Conservation (phyloP, 2,329 filamentous ascomycete genomes). For the Arthrobotrys musiformis region DNA sequence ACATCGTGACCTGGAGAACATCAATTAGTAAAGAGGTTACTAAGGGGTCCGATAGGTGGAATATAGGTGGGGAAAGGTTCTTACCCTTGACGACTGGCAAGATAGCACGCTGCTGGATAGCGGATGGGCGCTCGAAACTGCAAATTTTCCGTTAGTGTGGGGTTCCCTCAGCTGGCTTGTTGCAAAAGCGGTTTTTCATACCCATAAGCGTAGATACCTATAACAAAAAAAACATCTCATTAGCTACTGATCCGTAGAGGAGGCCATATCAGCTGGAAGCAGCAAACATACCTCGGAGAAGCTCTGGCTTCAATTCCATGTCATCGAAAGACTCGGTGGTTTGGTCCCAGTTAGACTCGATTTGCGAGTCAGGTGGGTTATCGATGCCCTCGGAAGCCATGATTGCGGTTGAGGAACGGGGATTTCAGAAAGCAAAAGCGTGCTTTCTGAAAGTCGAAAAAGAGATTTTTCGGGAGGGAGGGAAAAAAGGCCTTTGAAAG, state of each 20-base stretch:
- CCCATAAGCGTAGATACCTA: conserved; percentile 94
- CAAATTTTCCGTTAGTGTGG: conserved; percentile 36
- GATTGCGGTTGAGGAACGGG: conserved; percentile 34
- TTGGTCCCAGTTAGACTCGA: conserved; percentile 99
- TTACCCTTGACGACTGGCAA: conserved; percentile 99
- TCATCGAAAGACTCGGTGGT: conserved; percentile 98
- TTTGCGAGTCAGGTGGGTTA: conserved; percentile 75
- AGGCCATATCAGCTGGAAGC: not conserved
- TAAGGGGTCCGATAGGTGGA: not conserved
- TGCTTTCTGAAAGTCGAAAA: conserved; percentile 40
- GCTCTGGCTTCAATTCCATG: conserved; percentile 96
- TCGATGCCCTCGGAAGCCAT: conserved; percentile 31
- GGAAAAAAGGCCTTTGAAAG: conserved; percentile 23
- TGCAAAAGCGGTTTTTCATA: conserved; percentile 35
- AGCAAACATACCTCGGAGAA: conserved; percentile 78
- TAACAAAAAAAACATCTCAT: not conserved
- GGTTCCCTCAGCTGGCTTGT: not conserved
- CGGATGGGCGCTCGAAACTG: conserved; percentile 98
- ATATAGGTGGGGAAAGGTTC: conserved; percentile 60
- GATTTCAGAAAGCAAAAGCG: conserved; percentile 45
- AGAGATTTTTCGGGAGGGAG: not conserved
- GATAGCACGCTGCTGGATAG: conserved; percentile 99
- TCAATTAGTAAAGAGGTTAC: not conserved
- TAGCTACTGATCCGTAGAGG: not conserved
- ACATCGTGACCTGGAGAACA: conserved; percentile 83